phyloP scores from a whole-genome alignment of 345 rosid species.

The Psidium friedrichsthalianum region DNA sequence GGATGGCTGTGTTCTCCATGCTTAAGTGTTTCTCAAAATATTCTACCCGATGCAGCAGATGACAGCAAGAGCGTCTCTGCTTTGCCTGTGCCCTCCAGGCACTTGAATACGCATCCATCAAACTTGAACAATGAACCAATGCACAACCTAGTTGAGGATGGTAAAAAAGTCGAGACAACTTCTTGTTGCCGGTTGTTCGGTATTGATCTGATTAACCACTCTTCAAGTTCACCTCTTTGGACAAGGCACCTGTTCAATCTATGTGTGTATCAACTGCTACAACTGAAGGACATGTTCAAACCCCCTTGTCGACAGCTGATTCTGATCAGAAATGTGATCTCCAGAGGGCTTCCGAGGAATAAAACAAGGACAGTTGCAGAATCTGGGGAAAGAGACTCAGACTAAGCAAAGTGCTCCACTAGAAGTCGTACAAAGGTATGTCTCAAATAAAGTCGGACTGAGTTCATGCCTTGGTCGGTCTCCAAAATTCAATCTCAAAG shows the following conservation, averaged over 20 bases:
- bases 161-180: conserved; percentile 38
- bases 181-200: conserved; percentile 63
- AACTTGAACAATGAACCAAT: conserved; percentile 22
- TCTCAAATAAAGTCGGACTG: conserved; percentile 2
- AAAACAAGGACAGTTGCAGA: conserved; percentile 35
- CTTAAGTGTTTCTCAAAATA: conserved; percentile 30
- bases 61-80: conserved; percentile 36
- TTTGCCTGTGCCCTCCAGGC: conserved; percentile 35
- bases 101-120: conserved; percentile 21
- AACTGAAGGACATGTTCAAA: conserved; percentile 16
- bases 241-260: conserved; percentile 25
- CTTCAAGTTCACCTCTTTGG: conserved; percentile 11
- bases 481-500: not conserved
- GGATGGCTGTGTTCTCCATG: conserved; percentile 42
- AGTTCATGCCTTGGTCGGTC: no score
- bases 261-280: conserved; percentile 15
- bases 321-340: conserved; percentile 44
- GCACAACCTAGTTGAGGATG: conserved; percentile 25
- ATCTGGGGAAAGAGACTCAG: conserved; percentile 49
- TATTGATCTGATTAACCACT: conserved; percentile 48
- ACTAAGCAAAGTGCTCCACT: conserved; percentile 44
- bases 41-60: conserved; percentile 34
- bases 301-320: conserved; percentile 19
- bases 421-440: conserved; percentile 69
- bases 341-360: conserved; percentile 40